phyloP scores from a whole-genome alignment of 129 eudicot species.

The Oenanthe sinensis region DNA sequence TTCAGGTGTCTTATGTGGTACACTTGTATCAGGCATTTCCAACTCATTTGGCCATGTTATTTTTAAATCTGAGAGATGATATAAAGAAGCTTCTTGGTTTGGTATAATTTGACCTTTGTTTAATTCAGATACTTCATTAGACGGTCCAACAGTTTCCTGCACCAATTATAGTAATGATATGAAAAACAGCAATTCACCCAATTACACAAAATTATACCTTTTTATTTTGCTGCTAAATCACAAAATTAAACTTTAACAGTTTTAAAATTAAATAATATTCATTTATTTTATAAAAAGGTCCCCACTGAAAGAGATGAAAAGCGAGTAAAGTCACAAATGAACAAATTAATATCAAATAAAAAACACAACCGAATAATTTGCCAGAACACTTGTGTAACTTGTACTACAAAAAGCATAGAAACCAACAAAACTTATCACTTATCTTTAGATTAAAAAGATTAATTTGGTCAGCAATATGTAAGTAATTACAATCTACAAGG shows the following conservation, averaged over 20 bases:
- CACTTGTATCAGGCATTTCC: conserved; percentile 27
- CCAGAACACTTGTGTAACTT: background rate
- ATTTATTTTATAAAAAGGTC: background rate
- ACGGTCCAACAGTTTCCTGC: conserved; percentile 52
- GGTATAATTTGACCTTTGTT: conserved; percentile 34
- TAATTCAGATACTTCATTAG: conserved; percentile 26
- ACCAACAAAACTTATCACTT: background rate
- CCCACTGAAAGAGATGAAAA: background rate
- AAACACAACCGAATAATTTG: background rate
- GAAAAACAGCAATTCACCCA: background rate
- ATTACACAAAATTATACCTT: conserved; percentile 1
- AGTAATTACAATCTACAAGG: background rate
- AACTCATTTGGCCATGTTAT: conserved; percentile 49
- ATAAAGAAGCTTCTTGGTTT: conserved; percentile 31
- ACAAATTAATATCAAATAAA: background rate
- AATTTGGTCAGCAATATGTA: background rate
- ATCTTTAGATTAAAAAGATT: background rate
- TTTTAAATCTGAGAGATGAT: conserved; percentile 42
- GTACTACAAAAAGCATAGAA: background rate
- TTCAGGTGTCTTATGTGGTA: conserved; percentile 18
- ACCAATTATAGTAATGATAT: conserved; percentile 20
- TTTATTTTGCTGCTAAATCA: background rate
- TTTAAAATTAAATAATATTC: background rate
- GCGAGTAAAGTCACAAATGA: background rate
- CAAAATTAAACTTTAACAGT: background rate